phyloP scores from a whole-genome alignment of 441 rosid species.

The Erysimum cheiri region DNA sequence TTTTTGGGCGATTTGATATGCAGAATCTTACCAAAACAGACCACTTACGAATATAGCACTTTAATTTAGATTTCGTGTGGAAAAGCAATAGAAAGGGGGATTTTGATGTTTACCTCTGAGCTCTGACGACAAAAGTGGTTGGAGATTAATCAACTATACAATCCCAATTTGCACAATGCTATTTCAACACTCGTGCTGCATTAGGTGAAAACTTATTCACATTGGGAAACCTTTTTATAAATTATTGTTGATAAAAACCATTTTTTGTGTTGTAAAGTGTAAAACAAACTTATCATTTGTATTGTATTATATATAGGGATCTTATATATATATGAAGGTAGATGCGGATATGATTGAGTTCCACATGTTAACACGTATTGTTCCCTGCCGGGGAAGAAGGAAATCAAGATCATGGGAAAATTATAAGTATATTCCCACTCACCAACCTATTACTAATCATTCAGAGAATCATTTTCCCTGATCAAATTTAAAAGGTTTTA shows the following conservation, averaged over 20 bases:
- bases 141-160: constrained; percentile 11
- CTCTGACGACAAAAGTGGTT: constrained; percentile 1
- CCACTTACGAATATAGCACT: constrained; percentile 3
- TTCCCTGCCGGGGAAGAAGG: constrained; percentile 13
- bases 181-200: constrained; percentile 33
- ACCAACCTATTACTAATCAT: not conserved
- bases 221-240: not conserved
- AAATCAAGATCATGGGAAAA: not conserved
- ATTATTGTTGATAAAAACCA: not conserved
- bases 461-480: constrained; percentile 1
- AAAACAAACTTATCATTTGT: not conserved
- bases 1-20: not conserved
- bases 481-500: not conserved
- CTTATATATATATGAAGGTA: not conserved
- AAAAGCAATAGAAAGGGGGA: not conserved
- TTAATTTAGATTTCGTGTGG: constrained; percentile 19
- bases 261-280: not conserved
- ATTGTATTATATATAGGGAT: not conserved
- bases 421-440: not conserved
- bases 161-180: constrained; percentile 13
- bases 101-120: constrained; percentile 6
- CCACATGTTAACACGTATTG: constrained; percentile 20
- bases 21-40: not conserved
- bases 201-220: constrained; percentile 33
- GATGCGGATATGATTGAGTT: constrained; percentile 9